Percentiles rank a stretch among this genome's conserved stretches.
Conservation (phyloP, 108 stramenopile genomes). For the Chaetoceros tenuissimus region DNA sequence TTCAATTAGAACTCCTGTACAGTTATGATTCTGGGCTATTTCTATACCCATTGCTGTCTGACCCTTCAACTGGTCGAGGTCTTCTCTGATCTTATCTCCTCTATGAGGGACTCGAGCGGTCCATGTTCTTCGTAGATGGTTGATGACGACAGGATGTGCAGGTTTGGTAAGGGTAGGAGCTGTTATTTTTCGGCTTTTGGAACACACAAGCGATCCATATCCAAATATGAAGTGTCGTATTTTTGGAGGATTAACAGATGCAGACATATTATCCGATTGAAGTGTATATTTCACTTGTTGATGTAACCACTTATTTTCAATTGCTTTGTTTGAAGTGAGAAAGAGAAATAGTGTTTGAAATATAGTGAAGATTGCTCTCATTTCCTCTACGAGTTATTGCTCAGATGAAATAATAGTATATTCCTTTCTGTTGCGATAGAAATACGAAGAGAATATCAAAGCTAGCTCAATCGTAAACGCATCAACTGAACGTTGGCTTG, state of each 20-base stretch:
- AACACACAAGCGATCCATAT: slow-evolving; percentile 65
- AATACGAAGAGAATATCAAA: no score
- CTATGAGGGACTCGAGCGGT: slow-evolving; percentile 22
- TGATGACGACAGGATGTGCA: slow-evolving; percentile 40
- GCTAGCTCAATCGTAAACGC: no score
- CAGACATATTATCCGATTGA: neutral
- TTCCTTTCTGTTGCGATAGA: no score
- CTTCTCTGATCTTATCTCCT: neutral
- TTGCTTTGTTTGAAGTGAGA: no score
- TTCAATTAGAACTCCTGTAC: slow-evolving; percentile 50
- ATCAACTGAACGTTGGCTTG: no score
- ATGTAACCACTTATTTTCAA: no score
- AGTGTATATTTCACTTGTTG: neutral
- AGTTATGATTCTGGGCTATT: slow-evolving; percentile 23
- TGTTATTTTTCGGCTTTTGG: slow-evolving; percentile 41
- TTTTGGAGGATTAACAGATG: neutral
- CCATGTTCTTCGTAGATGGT: slow-evolving; percentile 48
- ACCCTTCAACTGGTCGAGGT: slow-evolving; percentile 10
- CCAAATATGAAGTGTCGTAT: slow-evolving; percentile 47
- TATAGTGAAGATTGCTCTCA: no score
- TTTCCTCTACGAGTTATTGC: no score
- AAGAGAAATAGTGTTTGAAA: no score
- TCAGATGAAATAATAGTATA: no score
- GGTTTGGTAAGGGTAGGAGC: slow-evolving; percentile 30
- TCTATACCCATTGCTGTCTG: slow-evolving; percentile 57